Conservation (phyloP, 1,284 basidiomycete genomes). For the Schizophyllum amplum region DNA sequence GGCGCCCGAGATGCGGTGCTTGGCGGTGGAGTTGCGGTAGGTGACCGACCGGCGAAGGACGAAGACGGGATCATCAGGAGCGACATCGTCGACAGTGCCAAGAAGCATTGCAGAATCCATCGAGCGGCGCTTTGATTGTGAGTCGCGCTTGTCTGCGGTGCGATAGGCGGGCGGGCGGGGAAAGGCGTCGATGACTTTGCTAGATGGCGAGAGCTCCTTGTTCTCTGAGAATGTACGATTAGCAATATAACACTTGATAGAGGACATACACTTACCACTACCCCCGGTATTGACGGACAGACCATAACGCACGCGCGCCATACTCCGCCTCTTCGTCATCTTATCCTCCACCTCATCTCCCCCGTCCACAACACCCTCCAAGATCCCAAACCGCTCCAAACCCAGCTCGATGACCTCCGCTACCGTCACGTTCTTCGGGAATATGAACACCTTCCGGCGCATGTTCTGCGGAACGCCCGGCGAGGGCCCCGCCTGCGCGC, state of each 20-base stretch:
- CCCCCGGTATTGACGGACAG: slow-evolving; percentile 50
- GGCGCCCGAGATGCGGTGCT: slow-evolving; percentile 59
- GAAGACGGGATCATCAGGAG: slow-evolving; percentile 81
- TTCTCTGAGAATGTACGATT: slow-evolving; percentile 40
- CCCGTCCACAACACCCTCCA: slow-evolving; percentile 93
- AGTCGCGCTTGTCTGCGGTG: slow-evolving; percentile 47
- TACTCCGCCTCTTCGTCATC: slow-evolving; percentile 71
- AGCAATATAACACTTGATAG: slow-evolving; percentile 4
- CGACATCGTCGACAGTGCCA: slow-evolving; percentile 68
- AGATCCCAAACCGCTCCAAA: slow-evolving; percentile 87
- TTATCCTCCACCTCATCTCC: slow-evolving; percentile 97
- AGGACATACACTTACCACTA: slow-evolving; percentile 46
- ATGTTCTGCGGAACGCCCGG: slow-evolving; percentile 51
- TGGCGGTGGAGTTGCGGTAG: slow-evolving; percentile 59
- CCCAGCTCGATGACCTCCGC: slow-evolving; percentile 93
- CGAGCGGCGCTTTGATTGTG: slow-evolving; percentile 74
- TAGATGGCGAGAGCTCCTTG: slow-evolving; percentile 65
- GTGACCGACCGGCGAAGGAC: slow-evolving; percentile 73
- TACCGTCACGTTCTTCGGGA: slow-evolving; percentile 91
- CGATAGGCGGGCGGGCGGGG: slow-evolving; percentile 67
- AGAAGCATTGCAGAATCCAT: slow-evolving; percentile 72
- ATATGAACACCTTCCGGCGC: slow-evolving; percentile 71
- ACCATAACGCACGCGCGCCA: slow-evolving; percentile 73
- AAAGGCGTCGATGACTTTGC: slow-evolving; percentile 82
- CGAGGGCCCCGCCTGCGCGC: slow-evolving; percentile 35